Evolutionary conservation across 176 grass and related monocot species (phyloP).

Genomic region (Oryza rufipogon): DNA sequence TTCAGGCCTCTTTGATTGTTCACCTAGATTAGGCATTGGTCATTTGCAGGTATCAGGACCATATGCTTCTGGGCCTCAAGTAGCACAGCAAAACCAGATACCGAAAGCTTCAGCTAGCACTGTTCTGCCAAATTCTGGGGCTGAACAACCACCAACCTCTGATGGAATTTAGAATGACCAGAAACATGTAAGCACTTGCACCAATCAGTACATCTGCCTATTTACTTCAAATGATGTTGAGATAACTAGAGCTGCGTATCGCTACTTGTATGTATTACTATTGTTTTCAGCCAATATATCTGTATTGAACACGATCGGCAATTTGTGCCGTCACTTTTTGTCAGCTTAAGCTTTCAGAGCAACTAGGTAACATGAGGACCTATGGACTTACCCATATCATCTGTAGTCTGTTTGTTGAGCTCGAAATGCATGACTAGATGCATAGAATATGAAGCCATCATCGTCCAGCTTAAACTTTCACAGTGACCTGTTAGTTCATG

Average conservation of each 20-base stretch:
- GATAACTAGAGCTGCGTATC: conserved; percentile 11
- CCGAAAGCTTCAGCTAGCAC: conserved; percentile 39
- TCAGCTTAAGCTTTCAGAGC: conserved; percentile 19
- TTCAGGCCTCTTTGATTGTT: conserved; percentile 20
- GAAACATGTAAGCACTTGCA: conserved; percentile 31
- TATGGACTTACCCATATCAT: background rate
- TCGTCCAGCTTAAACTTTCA: conserved; percentile 28
- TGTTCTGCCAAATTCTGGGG: conserved; percentile 42
- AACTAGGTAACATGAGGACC: background rate
- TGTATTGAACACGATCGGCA: background rate
- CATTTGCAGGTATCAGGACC: conserved; percentile 55
- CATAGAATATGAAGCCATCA: background rate
- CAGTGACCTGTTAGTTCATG: conserved; percentile 7
- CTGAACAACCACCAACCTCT: conserved; percentile 31
- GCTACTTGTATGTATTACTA: background rate
- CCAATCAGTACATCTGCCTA: conserved; percentile 7
- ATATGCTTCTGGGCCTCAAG: conserved; percentile 55
- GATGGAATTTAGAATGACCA: conserved; percentile 45
- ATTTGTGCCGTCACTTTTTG: conserved; percentile 21
- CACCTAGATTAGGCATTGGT: conserved; percentile 13
- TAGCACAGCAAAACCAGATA: conserved; percentile 40
- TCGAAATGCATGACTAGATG: conserved; percentile 15
- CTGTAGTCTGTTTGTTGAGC: conserved; percentile 21
- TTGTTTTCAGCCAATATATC: background rate
- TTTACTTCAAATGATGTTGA: conserved; percentile 27